Evolutionary conservation across 192 early-diverging fungal genomes (phyloP).

Genomic region (Gigaspora rosea): DNA sequence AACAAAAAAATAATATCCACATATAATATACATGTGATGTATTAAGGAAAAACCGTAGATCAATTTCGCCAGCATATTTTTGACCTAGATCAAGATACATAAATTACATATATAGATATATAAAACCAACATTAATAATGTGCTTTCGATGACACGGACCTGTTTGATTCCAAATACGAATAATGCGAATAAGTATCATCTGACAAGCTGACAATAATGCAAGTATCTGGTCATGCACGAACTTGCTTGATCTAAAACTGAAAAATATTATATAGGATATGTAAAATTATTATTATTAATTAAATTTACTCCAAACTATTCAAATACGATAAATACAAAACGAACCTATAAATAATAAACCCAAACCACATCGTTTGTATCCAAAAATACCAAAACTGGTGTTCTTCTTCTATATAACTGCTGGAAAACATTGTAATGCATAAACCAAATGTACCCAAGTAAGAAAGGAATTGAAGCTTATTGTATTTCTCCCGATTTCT

Average conservation of each 20-base stretch:
- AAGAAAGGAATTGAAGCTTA: constrained; percentile 15
- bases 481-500: constrained; percentile 34
- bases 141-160: constrained; percentile 25
- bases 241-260: background rate
- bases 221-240: background rate
- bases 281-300: background rate
- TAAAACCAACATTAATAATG: background rate
- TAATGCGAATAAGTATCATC: constrained; percentile 43
- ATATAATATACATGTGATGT: constrained; percentile 32
- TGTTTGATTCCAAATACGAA: constrained; percentile 51
- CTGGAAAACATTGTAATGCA: constrained; percentile 61
- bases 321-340: background rate
- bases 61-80: constrained; percentile 51
- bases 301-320: background rate
- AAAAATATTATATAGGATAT: too few relatives aligned
- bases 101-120: background rate
- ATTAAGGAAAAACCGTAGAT: constrained; percentile 45
- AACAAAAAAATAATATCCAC: constrained; percentile 39
- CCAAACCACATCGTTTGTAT: constrained; percentile 61
- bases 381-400: constrained; percentile 75
- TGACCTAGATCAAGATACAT: constrained; percentile 36
- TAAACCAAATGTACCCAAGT: constrained; percentile 48
- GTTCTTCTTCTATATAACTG: constrained; percentile 77
- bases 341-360: constrained; percentile 44
- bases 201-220: constrained; percentile 32